Conservation (phyloP, 345 rosid genomes). For the Arabidopsis arenosa region DNA sequence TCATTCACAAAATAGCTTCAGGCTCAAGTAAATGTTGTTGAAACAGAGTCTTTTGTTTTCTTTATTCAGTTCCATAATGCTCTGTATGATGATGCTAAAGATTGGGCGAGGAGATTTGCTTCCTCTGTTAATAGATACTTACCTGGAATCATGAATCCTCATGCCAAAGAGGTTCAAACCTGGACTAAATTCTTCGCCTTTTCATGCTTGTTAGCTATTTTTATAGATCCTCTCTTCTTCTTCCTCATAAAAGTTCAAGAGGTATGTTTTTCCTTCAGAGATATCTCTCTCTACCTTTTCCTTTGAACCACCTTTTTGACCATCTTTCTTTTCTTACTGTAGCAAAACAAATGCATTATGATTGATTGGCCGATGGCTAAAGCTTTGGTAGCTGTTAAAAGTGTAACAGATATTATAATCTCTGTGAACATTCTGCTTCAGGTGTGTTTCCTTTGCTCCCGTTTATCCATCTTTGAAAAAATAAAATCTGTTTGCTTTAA, state of each 20-base stretch:
- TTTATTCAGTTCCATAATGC: conserved; percentile 55
- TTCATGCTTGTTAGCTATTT: conserved; percentile 73
- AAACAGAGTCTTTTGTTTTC: not conserved
- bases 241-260: conserved; percentile 55
- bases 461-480: not conserved
- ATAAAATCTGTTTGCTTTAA: not conserved
- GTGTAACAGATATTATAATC: conserved; percentile 67
- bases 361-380: conserved; percentile 55
- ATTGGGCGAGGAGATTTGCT: no score
- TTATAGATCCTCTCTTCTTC: conserved; percentile 85
- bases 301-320: not conserved
- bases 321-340: conserved; percentile 20
- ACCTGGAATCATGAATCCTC: no score
- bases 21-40: conserved; percentile 1
- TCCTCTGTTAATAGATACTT: no score
- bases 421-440: conserved; percentile 77
- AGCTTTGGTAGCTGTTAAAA: conserved; percentile 56
- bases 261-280: conserved; percentile 46
- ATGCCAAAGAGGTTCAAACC: conserved; percentile 53
- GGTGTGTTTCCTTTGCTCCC: conserved; percentile 49
- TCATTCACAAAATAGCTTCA: not conserved
- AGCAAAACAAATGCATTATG: conserved; percentile 62
- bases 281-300: not conserved
- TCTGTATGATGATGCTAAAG: no score
- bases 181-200: conserved; percentile 77